Conservation (phyloP, 345 rosid species). For the Lepidium aucheri region DNA sequence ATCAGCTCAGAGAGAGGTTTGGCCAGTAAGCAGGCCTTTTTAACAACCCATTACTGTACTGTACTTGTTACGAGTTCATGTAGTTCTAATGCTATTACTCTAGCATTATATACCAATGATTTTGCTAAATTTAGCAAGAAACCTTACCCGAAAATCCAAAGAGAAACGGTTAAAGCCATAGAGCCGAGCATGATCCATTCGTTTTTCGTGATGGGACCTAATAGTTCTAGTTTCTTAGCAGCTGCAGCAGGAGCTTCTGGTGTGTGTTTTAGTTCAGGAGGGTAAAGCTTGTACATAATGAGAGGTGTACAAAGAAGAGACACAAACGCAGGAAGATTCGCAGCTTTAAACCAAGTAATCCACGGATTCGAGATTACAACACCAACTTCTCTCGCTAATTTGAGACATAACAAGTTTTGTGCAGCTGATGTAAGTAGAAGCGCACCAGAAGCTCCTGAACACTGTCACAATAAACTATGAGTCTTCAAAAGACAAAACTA, state of each 20-base stretch:
- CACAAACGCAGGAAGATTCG: conserved; percentile 74
- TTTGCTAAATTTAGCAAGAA: background rate
- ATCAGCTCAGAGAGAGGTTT: too few relatives aligned
- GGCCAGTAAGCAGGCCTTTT: too few relatives aligned
- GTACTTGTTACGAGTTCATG: background rate
- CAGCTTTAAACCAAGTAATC: conserved; percentile 92
- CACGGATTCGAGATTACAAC: conserved; percentile 69
- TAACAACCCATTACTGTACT: too few relatives aligned
- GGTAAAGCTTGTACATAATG: conserved; percentile 70
- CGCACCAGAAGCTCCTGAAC: conserved; percentile 77
- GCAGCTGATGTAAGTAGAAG: conserved; percentile 92
- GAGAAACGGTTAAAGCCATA: conserved; percentile 82
- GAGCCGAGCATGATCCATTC: conserved; percentile 87
- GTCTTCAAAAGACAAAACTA: too few relatives aligned
- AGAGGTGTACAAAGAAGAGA: conserved; percentile 72
- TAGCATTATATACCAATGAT: background rate
- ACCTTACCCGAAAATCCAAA: conserved; percentile 83
- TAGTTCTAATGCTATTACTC: background rate
- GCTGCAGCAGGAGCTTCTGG: conserved; percentile 97
- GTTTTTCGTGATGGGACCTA: conserved; percentile 77
- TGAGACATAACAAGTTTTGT: conserved; percentile 86
- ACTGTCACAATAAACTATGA: conserved; percentile 32
- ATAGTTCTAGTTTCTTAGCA: conserved; percentile 55
- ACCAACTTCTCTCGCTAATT: conserved; percentile 92
- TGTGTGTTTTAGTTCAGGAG: conserved; percentile 88